These are phyloP conservation scores for Lecanosticta acicola DNA, from an alignment of 2,329 filamentous ascomycete species.

Conservation along the genomic window DNA sequence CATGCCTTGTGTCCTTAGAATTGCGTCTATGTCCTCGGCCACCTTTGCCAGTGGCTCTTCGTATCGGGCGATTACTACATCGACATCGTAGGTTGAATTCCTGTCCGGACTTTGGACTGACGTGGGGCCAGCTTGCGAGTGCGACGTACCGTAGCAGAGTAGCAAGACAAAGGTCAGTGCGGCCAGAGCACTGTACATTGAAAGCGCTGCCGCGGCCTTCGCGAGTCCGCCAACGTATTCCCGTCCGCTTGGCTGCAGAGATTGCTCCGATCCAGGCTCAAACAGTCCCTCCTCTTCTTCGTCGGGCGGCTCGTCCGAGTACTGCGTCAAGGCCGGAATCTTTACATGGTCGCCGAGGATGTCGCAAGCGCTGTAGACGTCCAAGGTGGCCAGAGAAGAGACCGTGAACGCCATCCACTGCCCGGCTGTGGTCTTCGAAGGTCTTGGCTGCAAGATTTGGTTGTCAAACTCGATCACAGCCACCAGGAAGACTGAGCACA, in stretches of 20 bases:
- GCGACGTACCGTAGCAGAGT: no score
- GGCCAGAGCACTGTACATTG: no score
- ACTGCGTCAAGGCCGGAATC: not conserved
- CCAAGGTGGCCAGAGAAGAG: not conserved
- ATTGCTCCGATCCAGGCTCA: no score
- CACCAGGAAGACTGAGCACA: not conserved
- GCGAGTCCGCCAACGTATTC: no score
- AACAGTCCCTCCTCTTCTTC: no score
- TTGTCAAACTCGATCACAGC: not conserved
- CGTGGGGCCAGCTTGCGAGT: no score
- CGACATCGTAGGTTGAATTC: not conserved
- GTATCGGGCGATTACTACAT: slow-evolving; percentile 15
- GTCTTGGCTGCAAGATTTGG: not conserved
- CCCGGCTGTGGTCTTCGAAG: not conserved
- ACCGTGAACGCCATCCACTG: slow-evolving; percentile 1
- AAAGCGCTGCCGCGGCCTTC: no score
- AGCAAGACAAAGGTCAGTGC: no score
- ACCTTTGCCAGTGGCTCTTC: slow-evolving; percentile 11
- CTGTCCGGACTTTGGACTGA: slow-evolving; percentile 1
- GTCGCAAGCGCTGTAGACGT: not conserved
- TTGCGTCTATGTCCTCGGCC: slow-evolving; percentile 5
- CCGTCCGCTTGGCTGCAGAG: no score
- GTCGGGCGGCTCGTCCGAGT: no score
- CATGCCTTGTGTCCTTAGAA: slow-evolving; percentile 6
- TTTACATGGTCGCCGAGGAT: not conserved